Evolutionary conservation across 2,329 filamentous ascomycete genomes (phyloP).

Genomic region (Calonectria pteridis): DNA sequence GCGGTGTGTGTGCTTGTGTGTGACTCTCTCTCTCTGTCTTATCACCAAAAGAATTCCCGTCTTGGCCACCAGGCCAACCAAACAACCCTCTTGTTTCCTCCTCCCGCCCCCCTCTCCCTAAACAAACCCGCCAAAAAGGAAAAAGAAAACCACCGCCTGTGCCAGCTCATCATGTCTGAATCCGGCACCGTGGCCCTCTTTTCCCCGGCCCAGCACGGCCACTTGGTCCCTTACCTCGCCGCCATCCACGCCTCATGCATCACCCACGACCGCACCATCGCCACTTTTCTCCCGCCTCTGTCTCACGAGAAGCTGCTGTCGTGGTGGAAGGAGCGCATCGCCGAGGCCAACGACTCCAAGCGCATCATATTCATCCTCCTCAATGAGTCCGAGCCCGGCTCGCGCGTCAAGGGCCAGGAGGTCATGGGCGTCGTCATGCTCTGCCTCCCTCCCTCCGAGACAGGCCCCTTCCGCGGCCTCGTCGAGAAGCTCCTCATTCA

Average conservation of each 20-base stretch:
- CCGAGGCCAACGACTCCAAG: conserved; percentile 58
- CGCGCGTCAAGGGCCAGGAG: conserved; percentile 56
- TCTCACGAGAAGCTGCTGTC: conserved; percentile 66
- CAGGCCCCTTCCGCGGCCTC: conserved; percentile 64
- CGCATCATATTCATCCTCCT: conserved; percentile 68
- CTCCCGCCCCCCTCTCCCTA: not conserved
- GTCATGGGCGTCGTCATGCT: conserved; percentile 70
- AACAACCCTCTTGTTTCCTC: too few species aligned
- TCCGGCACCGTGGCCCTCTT: conserved; percentile 58
- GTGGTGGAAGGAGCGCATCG: conserved; percentile 68
- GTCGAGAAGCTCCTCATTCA: conserved; percentile 72
- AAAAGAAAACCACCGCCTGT: not conserved
- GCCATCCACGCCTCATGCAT: conserved; percentile 71
- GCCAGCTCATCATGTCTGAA: conserved; percentile 42
- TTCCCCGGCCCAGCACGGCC: conserved; percentile 58
- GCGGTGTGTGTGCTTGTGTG: not conserved
- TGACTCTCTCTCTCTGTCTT: not conserved
- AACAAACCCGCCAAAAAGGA: not conserved
- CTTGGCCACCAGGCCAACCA: not conserved
- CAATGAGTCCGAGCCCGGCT: conserved; percentile 48
- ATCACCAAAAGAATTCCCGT: not conserved
- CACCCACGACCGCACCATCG: conserved; percentile 66
- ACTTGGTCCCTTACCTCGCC: conserved; percentile 68
- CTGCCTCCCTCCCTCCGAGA: conserved; percentile 64
- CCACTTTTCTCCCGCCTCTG: conserved; percentile 71